Percentiles rank a stretch among this genome's conserved stretches.
phyloP scores from a whole-genome alignment of 2,329 filamentous ascomycete species.

The Paraphaeosphaeria minitans region DNA sequence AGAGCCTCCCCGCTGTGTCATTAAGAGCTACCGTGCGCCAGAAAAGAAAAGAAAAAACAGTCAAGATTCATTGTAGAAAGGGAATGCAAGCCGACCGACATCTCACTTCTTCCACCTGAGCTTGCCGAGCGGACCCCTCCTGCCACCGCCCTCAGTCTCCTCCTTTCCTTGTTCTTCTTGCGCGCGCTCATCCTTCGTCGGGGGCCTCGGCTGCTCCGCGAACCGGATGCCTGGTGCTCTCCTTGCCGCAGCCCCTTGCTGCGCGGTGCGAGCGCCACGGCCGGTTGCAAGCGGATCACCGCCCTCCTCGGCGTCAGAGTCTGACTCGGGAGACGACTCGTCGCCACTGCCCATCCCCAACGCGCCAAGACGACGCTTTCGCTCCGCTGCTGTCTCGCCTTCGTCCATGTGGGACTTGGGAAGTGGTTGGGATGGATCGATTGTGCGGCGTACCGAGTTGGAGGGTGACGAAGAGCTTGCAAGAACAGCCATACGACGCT shows the following conservation, averaged over 20 bases:
- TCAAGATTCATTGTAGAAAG: neutral
- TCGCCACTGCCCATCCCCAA: conserved; percentile 60
- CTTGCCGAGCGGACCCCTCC: conserved; percentile 3
- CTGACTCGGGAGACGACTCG: conserved; percentile 30
- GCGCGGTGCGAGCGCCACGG: conserved; percentile 32
- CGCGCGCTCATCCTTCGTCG: conserved; percentile 41
- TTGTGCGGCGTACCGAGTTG: conserved; percentile 14
- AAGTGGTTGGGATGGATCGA: conserved; percentile 20
- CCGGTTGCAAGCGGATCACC: conserved; percentile 44
- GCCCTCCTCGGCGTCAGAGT: conserved; percentile 40
- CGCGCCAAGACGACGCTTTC: conserved; percentile 74
- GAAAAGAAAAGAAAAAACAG: too few relatives aligned
- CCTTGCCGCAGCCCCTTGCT: conserved; percentile 6
- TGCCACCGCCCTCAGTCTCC: conserved; percentile 12
- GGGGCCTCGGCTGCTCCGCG: conserved; percentile 55
- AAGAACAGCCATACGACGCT: conserved; percentile 24
- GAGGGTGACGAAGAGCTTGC: conserved; percentile 18
- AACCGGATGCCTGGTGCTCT: conserved; percentile 64
- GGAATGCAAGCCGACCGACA: too few relatives aligned
- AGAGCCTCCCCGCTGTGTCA: neutral
- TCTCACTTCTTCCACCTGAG: conserved; percentile 14
- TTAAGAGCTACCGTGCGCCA: neutral
- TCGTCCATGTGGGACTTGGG: conserved; percentile 46
- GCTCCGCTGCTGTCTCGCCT: conserved; percentile 75
- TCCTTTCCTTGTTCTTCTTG: conserved; percentile 26